phyloP scores from a whole-genome alignment of 1,139 yeast species.

The Protomyces macrosporus region DNA sequence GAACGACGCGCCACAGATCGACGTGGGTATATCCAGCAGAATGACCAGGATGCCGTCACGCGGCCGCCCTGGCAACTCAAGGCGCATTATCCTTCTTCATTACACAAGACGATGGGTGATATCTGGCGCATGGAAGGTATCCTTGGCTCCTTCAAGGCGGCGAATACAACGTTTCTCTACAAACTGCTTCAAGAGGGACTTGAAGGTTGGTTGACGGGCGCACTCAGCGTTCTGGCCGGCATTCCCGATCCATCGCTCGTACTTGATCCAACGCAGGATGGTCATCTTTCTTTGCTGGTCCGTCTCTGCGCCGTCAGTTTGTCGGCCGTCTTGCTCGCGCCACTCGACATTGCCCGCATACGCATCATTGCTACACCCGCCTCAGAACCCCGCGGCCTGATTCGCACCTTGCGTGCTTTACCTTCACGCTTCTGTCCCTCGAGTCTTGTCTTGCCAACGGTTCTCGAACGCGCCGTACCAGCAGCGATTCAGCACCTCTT shows the following conservation, averaged over 20 bases:
- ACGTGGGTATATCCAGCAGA: constrained; percentile 25
- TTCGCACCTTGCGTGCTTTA: constrained; percentile 41
- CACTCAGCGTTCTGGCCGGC: constrained; percentile 64
- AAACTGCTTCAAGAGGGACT: constrained; percentile 70
- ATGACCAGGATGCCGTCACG: constrained; percentile 26
- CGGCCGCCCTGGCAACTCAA: constrained; percentile 25
- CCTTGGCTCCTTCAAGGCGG: constrained; percentile 76
- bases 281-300: constrained; percentile 49
- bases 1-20: constrained; percentile 24
- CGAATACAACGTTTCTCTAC: constrained; percentile 76
- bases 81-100: constrained; percentile 3
- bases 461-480: constrained; percentile 58
- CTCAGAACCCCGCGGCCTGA: constrained; percentile 35
- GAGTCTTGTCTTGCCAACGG: constrained; percentile 50
- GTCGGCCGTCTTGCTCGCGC: constrained; percentile 72
- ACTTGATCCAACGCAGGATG: constrained; percentile 53
- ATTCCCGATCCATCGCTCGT: constrained; percentile 79
- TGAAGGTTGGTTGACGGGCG: constrained; percentile 57
- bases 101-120: constrained; percentile 61
- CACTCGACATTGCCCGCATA: constrained; percentile 74
- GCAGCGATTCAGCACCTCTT: constrained; percentile 61
- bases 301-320: constrained; percentile 67
- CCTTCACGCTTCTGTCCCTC: constrained; percentile 52
- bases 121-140: constrained; percentile 74
- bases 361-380: constrained; percentile 37